Evolutionary conservation across 345 rosid species (phyloP).

Genomic region (Balakata baccata): DNA sequence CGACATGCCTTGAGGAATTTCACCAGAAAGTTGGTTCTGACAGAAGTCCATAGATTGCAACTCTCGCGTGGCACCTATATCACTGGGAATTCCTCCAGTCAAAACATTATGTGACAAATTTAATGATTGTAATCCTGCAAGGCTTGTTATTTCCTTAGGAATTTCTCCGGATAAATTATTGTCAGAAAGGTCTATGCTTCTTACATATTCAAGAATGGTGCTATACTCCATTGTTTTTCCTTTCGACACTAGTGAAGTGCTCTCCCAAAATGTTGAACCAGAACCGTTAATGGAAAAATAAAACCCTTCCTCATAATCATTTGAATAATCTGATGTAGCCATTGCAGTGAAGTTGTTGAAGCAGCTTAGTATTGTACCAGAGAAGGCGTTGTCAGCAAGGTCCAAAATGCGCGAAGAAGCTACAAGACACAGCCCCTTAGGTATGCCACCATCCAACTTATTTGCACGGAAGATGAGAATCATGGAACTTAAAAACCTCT

Average conservation of each 20-base stretch:
- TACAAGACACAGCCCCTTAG: not conserved
- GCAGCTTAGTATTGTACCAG: constrained; percentile 10
- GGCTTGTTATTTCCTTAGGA: not conserved
- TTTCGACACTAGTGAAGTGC: not conserved
- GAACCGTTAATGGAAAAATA: not conserved
- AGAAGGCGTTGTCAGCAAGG: constrained; percentile 15
- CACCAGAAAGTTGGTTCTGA: constrained; percentile 8
- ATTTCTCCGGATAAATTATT: constrained; percentile 1
- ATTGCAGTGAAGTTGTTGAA: constrained; percentile 10
- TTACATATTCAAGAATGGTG: constrained; percentile 9
- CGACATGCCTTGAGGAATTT: constrained; percentile 9
- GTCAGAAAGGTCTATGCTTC: not conserved
- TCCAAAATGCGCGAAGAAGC: constrained; percentile 1
- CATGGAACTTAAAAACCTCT: not conserved
- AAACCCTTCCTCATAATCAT: not conserved
- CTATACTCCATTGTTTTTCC: not conserved
- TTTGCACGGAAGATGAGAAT: constrained; percentile 10
- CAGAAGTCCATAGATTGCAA: not conserved
- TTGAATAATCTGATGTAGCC: not conserved
- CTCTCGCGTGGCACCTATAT: not conserved
- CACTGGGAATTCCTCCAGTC: not conserved
- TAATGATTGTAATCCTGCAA: not conserved
- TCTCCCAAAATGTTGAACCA: not conserved
- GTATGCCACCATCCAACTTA: constrained; percentile 7
- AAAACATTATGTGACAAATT: not conserved